A percentile compares a stretch with the other conserved stretches of the same genome.
Conservation (phyloP, 805 yeast genomes). For the Starmera caribaea region DNA sequence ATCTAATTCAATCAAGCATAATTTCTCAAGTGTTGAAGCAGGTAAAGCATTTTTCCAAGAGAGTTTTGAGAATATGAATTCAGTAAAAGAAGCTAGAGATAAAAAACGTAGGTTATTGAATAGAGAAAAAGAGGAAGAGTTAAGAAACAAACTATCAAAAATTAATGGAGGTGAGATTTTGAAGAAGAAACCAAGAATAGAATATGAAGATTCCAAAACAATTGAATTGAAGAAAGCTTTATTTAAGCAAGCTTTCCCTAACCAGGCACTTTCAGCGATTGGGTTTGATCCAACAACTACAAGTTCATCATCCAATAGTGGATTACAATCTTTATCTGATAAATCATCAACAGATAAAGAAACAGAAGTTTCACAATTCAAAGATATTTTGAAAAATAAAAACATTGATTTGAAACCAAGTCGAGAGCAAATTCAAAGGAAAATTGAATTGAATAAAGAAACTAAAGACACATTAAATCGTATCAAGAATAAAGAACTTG, state of each 20-base stretch:
- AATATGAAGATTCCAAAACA: slow-evolving; percentile 9
- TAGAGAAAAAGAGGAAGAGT: slow-evolving; percentile 23
- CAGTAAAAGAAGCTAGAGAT: slow-evolving; percentile 27
- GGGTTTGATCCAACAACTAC: slow-evolving; percentile 44
- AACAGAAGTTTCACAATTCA: slow-evolving; percentile 14
- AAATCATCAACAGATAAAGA: slow-evolving; percentile 7
- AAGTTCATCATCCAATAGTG: slow-evolving; percentile 12
- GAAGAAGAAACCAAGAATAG: slow-evolving; percentile 12
- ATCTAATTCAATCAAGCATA: slow-evolving; percentile 12
- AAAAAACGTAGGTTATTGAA: slow-evolving; percentile 28
- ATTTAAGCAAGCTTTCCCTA: slow-evolving; percentile 29
- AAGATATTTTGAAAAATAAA: slow-evolving; percentile 20
- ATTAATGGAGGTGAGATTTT: slow-evolving; percentile 16
- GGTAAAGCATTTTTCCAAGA: slow-evolving; percentile 44
- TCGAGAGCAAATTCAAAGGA: slow-evolving; percentile 18
- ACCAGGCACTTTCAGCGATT: slow-evolving; percentile 27
- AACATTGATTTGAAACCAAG: slow-evolving; percentile 24
- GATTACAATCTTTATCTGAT: slow-evolving; percentile 9
- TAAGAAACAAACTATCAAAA: slow-evolving; percentile 21
- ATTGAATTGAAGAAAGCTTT: slow-evolving; percentile 19
- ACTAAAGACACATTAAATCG: slow-evolving; percentile 21
- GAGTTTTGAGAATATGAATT: slow-evolving; percentile 37
- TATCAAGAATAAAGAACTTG: slow-evolving; percentile 6
- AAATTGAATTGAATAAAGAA: slow-evolving; percentile 18
- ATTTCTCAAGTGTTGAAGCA: slow-evolving; percentile 31